phyloP scores from a whole-genome alignment of 2,329 filamentous ascomycete species.

The Amesomyces nigricolor region DNA sequence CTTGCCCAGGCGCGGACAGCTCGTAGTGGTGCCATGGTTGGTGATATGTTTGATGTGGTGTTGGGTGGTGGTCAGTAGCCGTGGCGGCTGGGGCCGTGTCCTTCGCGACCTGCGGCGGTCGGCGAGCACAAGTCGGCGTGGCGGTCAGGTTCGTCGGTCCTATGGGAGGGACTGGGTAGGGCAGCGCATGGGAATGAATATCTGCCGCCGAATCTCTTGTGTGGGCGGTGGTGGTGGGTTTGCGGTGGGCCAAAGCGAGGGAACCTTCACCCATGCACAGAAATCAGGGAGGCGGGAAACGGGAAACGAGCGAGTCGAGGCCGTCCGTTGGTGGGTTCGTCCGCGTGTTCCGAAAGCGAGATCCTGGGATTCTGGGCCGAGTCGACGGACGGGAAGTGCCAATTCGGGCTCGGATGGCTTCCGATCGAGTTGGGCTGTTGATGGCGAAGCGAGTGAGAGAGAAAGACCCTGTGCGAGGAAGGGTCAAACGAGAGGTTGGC shows the following conservation, averaged over 20 bases:
- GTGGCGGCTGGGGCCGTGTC: not conserved
- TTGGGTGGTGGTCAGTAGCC: not conserved
- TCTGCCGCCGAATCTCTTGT: conserved; percentile 1
- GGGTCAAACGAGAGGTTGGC: no score
- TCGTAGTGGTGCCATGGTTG: conserved; percentile 20
- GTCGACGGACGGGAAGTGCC: not conserved
- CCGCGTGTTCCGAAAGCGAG: not conserved
- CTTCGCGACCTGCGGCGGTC: not conserved
- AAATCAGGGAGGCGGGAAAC: no score
- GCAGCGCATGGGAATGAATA: conserved; percentile 9
- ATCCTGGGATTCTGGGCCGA: not conserved
- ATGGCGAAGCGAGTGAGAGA: not conserved
- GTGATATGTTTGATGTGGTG: conserved; percentile 1
- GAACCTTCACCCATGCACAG: not conserved
- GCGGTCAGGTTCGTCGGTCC: not conserved
- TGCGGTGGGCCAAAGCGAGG: not conserved
- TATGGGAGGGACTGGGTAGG: conserved; percentile 5
- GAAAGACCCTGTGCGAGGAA: no score
- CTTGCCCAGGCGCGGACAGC: conserved; percentile 19
- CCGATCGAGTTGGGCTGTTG: not conserved
- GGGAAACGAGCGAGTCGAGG: not conserved
- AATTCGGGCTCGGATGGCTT: not conserved
- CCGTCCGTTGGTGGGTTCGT: not conserved
- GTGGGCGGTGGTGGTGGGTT: conserved; percentile 8
- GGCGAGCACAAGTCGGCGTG: not conserved